phyloP scores from a whole-genome alignment of 352 stramenopile species.

The Phytopythium mirpurense region DNA sequence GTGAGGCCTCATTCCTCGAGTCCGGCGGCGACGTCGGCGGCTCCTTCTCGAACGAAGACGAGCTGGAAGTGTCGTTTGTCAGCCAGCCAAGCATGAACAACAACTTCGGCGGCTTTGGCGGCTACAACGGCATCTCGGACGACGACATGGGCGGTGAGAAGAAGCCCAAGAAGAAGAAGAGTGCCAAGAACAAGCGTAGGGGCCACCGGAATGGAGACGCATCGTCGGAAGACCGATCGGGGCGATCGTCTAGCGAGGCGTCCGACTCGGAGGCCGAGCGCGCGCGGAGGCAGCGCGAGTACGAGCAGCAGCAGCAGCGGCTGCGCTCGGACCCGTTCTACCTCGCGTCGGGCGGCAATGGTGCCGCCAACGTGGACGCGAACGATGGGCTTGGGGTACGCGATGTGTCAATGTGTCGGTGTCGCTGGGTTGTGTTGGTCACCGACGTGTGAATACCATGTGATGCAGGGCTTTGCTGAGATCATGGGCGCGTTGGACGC shows the following conservation, averaged over 20 bases:
- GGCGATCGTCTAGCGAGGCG: conserved; percentile 19
- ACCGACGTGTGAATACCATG: conserved; percentile 7
- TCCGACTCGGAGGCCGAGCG: conserved; percentile 36
- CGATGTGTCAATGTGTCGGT: conserved; percentile 7
- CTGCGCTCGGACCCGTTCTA: conserved; percentile 82
- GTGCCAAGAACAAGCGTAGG: conserved; percentile 5
- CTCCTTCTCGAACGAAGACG: conserved; percentile 59
- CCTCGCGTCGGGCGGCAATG: conserved; percentile 39
- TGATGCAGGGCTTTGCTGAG: conserved; percentile 57
- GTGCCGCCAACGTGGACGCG: conserved; percentile 26
- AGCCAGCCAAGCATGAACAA: conserved; percentile 32
- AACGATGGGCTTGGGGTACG: conserved; percentile 10
- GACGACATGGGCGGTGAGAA: conserved; percentile 29
- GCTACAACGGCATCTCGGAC: conserved; percentile 29
- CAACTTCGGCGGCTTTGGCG: conserved; percentile 15
- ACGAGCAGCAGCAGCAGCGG: conserved; percentile 53
- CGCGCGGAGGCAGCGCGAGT: conserved; percentile 31
- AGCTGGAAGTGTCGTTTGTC: conserved; percentile 80
- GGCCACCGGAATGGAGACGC: neutral
- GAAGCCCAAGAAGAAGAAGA: conserved; percentile 40
- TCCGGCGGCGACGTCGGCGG: conserved; percentile 59
- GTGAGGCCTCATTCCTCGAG: conserved; percentile 67
- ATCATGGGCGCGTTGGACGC: conserved; percentile 76
- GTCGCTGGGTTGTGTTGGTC: neutral
- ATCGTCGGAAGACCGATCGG: conserved; percentile 28